These are phyloP conservation scores for Emmonsiellopsis sp. DNA, from an alignment of 2,329 filamentous ascomycete species.

Conservation along the genomic window DNA sequence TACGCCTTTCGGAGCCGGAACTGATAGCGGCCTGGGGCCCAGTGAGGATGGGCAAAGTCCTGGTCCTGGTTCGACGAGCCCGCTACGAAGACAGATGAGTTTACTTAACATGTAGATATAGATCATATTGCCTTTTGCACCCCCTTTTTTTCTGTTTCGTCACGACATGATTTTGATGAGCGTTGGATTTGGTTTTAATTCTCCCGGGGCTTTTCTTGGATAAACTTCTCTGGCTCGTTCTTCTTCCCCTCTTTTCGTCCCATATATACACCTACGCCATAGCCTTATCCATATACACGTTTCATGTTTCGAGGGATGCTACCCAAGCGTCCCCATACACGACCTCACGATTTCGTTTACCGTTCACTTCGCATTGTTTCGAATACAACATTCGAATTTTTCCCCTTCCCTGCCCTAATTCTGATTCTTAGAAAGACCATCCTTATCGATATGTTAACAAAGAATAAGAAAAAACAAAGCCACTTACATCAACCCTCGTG, in stretches of 20 bases:
- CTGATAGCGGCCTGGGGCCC: constrained; percentile 40
- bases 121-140: neutral
- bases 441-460: too few species aligned
- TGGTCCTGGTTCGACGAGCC: constrained; percentile 54
- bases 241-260: neutral
- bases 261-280: neutral
- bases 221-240: neutral
- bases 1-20: constrained; percentile 22
- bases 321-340: too few species aligned
- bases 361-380: too few species aligned
- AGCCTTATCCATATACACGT: neutral
- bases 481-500: too few species aligned
- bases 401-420: too few species aligned
- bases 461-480: too few species aligned
- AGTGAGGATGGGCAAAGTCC: constrained; percentile 56
- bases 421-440: too few species aligned
- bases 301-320: neutral
- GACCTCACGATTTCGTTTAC: too few species aligned
- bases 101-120: constrained; percentile 51
- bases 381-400: too few species aligned
- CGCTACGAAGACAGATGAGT: constrained; percentile 64
- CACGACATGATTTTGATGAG: neutral
- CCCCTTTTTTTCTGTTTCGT: neutral
- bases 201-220: neutral
- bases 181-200: too few species aligned